A percentile compares a stretch with the other conserved stretches of the same genome.
These are phyloP conservation scores for Arachis hypogaea DNA, from an alignment of 306 rosid genomes.

Conservation along the genomic window DNA sequence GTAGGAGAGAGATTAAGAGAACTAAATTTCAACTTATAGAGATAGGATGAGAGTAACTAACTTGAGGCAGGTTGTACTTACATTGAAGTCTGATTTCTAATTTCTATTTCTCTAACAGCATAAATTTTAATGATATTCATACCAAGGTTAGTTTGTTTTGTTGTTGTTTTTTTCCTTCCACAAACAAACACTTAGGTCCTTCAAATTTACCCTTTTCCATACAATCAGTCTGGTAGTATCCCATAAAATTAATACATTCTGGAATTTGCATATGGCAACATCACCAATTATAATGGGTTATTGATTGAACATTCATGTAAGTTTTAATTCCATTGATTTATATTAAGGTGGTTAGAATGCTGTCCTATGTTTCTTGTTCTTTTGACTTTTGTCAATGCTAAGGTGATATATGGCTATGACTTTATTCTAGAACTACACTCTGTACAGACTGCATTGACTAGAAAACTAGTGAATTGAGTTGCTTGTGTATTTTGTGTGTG, in stretches of 20 bases:
- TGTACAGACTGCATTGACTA: not conserved
- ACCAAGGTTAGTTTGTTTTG: not conserved
- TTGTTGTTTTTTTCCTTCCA: too few relatives aligned
- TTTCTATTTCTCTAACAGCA: constrained; percentile 14
- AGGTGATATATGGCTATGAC: constrained; percentile 10
- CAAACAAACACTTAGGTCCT: not conserved
- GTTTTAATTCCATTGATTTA: constrained; percentile 6
- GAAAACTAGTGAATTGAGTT: constrained; percentile 21
- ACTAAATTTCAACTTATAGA: not conserved
- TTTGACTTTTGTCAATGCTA: constrained; percentile 23
- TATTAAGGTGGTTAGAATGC: constrained; percentile 11
- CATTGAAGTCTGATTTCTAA: not conserved
- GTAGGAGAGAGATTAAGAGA: not conserved
- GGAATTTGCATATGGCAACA: not conserved
- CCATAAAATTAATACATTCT: not conserved
- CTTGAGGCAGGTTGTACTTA: constrained; percentile 3
- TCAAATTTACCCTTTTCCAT: constrained; percentile 6
- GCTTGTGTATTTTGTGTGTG: constrained; percentile 3
- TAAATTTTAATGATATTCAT: constrained; percentile 2
- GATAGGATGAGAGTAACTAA: not conserved
- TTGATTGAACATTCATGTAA: constrained; percentile 7
- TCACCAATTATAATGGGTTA: not conserved
- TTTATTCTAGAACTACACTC: not conserved
- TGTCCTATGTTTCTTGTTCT: constrained; percentile 18
- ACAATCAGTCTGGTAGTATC: not conserved